Percentiles rank a stretch among this genome's conserved stretches.
Evolutionary conservation across 2,329 filamentous ascomycete genomes (phyloP).

Genomic region (Colletotrichum cuscutae): DNA sequence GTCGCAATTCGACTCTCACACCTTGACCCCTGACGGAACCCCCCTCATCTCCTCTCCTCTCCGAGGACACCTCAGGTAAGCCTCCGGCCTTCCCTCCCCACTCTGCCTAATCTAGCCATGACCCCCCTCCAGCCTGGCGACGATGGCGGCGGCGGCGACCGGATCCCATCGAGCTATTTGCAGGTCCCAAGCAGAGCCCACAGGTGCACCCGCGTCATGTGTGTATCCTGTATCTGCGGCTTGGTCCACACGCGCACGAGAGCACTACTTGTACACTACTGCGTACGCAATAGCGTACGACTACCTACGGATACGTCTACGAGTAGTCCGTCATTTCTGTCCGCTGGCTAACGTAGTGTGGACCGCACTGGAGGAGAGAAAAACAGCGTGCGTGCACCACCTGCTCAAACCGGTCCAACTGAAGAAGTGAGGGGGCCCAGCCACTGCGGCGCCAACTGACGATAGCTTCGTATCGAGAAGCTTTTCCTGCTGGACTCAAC

Average conservation of each 20-base stretch:
- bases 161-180: conserved; percentile 5
- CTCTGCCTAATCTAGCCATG: conserved; percentile 7
- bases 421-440: neutral
- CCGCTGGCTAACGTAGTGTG: neutral
- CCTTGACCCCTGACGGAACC: conserved; percentile 12
- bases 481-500: neutral
- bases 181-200: conserved; percentile 20
- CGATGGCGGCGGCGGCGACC: conserved; percentile 12
- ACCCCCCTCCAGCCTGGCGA: conserved; percentile 18
- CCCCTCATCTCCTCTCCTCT: conserved; percentile 18
- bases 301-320: neutral
- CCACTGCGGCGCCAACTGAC: conserved; percentile 18
- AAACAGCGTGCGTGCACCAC: conserved; percentile 3
- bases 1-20: conserved; percentile 13
- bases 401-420: neutral
- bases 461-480: conserved; percentile 21
- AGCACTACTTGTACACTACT: neutral
- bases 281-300: neutral
- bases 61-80: conserved; percentile 22
- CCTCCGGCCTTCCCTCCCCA: conserved; percentile 17
- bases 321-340: neutral
- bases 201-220: conserved; percentile 23
- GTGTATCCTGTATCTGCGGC: neutral
- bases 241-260: neutral
- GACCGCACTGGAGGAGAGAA: neutral